These are phyloP conservation scores for Galerina sulciceps DNA, from an alignment of 768 basidiomycete genomes.

Conservation along the genomic window DNA sequence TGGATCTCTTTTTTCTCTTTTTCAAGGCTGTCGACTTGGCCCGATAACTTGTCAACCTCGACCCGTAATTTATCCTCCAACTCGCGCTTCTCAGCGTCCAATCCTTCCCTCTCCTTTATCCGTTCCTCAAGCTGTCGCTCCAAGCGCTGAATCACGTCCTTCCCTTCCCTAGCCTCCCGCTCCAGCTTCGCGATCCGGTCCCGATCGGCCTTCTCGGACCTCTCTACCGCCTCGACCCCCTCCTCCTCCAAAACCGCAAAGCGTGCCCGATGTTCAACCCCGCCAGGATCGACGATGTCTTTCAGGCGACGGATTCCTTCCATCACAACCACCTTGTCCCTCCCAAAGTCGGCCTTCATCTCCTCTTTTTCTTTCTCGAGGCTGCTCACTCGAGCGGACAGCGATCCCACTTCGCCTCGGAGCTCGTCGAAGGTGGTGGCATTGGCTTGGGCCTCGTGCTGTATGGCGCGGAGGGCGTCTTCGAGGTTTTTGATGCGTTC, in stretches of 20 bases:
- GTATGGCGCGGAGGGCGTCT: neutral
- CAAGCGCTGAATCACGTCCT: neutral
- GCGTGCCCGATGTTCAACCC: slow-evolving; percentile 4
- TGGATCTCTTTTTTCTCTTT: too few species aligned
- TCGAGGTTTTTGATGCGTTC: slow-evolving; percentile 7
- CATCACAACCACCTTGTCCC: slow-evolving; percentile 10
- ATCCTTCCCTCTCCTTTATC: neutral
- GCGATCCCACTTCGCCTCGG: slow-evolving; percentile 1
- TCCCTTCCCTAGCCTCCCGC: slow-evolving; percentile 17
- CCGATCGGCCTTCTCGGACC: neutral
- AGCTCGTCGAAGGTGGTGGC: slow-evolving; percentile 9
- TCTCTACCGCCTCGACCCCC: slow-evolving; percentile 14
- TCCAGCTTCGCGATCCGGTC: slow-evolving; percentile 24
- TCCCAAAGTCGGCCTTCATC: neutral
- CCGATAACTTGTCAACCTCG: neutral
- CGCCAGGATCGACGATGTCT: slow-evolving; percentile 12
- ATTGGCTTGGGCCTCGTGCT: slow-evolving; percentile 12
- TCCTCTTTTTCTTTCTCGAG: slow-evolving; percentile 15
- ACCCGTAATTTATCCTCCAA: slow-evolving; percentile 16
- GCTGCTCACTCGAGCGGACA: slow-evolving; percentile 9
- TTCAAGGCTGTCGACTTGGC: neutral
- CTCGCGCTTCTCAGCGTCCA: slow-evolving; percentile 2
- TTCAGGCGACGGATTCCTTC: slow-evolving; percentile 18
- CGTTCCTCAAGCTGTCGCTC: neutral
- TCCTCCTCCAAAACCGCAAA: slow-evolving; percentile 26